Evolutionary conservation across 768 basidiomycete genomes (phyloP), one percentile per base, ranked within the genome.

Genomic region (Russula griseocarnosa): DNA sequence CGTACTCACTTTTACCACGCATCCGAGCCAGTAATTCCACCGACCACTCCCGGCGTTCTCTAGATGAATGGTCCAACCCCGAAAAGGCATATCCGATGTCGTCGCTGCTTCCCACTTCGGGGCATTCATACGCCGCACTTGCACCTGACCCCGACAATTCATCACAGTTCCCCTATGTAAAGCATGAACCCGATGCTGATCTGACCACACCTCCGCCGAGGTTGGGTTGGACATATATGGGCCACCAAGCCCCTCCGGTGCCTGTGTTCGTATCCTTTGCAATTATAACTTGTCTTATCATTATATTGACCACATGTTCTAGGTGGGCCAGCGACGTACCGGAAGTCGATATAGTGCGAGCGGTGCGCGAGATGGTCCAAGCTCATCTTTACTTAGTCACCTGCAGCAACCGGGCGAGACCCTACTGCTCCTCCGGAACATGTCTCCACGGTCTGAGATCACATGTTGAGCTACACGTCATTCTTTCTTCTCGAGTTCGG

Each of bases 161-260:
- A 1, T 20, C 49, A 24, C 54, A 61, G 3, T 52, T 46, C 2
- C 1, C 59, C 0, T 49, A 50, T n/a, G 59, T 65, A 46, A 65
- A 65, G 49, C 54, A 52, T 20, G 63, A 65, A 32, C 54, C 55
- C 11, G 63, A 61, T 56, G 16, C 30, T 16, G 59, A 65, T 46
- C 13, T 55, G 50, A 28, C 26, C 36, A 51, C 46, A 16, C 54
- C 63, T 3, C 49, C 59, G 20, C 47, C 36, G 32, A 55, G 55
- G 54, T 20, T 42, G 47, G 58, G 50, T 5, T 61, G 59, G 63
- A 26, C 47, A 26, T 56, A 65, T 38, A 55, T 61, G 24, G 36
- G 32, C 20, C 54, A 14, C n/a, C 22, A 55, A 1, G n/a, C 24
- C 24, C 40, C 54, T 26, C 49, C 54, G 9, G 22, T 18, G 22